These are phyloP conservation scores for Fusarium sp. DNA, from an alignment of 2,329 filamentous ascomycete genomes.

Conservation along the genomic window DNA sequence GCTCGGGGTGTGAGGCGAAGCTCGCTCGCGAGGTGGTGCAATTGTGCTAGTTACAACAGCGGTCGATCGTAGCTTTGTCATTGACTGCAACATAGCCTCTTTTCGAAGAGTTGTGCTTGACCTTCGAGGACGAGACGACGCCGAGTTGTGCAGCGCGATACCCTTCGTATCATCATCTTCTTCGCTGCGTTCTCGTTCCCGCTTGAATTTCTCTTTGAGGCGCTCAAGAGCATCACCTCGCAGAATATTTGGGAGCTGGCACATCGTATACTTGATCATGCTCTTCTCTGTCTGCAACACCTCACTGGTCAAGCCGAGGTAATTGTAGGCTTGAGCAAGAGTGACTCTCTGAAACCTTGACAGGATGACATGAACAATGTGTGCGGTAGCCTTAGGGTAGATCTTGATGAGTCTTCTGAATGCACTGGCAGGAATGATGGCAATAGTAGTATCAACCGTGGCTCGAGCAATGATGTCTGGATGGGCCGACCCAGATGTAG, in stretches of 20 bases:
- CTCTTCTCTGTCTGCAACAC: constrained; percentile 92
- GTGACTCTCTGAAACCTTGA: constrained; percentile 95
- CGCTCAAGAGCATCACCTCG: constrained; percentile 85
- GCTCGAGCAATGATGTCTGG: constrained; percentile 97
- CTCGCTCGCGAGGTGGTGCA: constrained; percentile 57
- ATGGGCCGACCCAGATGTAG: constrained; percentile 81
- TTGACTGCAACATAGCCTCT: constrained; percentile 81
- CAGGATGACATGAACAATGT: constrained; percentile 97
- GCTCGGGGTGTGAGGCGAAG: constrained; percentile 65
- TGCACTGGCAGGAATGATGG: constrained; percentile 96
- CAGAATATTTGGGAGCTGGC: constrained; percentile 90
- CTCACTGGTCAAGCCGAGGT: constrained; percentile 90
- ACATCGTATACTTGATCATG: constrained; percentile 92
- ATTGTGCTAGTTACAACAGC: constrained; percentile 59
- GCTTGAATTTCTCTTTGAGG: constrained; percentile 91
- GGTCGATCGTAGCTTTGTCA: constrained; percentile 60
- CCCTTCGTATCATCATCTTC: constrained; percentile 86
- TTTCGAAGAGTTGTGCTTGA: constrained; percentile 82
- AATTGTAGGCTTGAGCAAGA: constrained; percentile 92
- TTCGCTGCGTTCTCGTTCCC: constrained; percentile 84
- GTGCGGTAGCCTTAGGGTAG: constrained; percentile 95
- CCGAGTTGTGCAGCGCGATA: constrained; percentile 91
- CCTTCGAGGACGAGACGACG: constrained; percentile 73
- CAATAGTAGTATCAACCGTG: constrained; percentile 96
- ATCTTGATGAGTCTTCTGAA: constrained; percentile 92